These are phyloP conservation scores for Pseudogymnoascus sp. DNA, from an alignment of 2,329 filamentous ascomycete species.

Conservation along the genomic window DNA sequence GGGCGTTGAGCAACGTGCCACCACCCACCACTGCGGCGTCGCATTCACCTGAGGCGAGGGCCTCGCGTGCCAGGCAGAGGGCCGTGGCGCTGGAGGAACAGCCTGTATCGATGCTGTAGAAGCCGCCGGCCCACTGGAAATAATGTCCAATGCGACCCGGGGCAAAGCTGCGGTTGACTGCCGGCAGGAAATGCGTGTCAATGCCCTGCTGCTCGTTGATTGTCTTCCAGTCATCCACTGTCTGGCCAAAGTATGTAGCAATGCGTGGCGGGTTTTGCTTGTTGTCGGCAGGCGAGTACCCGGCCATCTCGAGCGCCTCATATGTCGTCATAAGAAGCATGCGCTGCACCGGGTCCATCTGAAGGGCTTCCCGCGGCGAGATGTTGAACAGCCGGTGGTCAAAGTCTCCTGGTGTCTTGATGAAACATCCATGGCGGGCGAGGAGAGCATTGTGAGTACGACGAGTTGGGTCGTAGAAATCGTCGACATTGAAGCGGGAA, in stretches of 20 bases:
- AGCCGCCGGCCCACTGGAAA: conserved; percentile 67
- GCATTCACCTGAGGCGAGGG: conserved; percentile 66
- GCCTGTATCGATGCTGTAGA: conserved; percentile 66
- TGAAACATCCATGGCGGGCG: conserved; percentile 64
- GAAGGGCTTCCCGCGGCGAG: conserved; percentile 67
- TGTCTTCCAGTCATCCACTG: conserved; percentile 13
- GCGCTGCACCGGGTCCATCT: conserved; percentile 71
- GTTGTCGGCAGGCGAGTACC: conserved; percentile 71
- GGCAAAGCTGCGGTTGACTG: conserved; percentile 35
- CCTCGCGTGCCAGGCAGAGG: conserved; percentile 62
- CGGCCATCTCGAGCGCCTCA: conserved; percentile 69
- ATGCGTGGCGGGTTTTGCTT: conserved; percentile 51
- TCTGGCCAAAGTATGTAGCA: conserved; percentile 13
- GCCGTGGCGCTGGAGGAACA: conserved; percentile 67
- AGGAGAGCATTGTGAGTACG: conserved; percentile 65
- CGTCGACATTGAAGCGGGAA: conserved; percentile 61
- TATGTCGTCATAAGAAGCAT: conserved; percentile 66
- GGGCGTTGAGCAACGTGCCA: conserved; percentile 69
- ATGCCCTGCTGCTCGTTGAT: conserved; percentile 12
- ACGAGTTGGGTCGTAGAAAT: conserved; percentile 58
- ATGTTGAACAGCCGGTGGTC: conserved; percentile 77
- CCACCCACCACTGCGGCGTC: conserved; percentile 76
- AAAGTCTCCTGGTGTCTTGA: conserved; percentile 61
- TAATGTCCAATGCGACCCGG: conserved; percentile 63
- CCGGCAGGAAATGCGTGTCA: conserved; percentile 38